phyloP scores from a whole-genome alignment of 2,329 filamentous ascomycete genomes.

The Sporothrix schenckii region DNA sequence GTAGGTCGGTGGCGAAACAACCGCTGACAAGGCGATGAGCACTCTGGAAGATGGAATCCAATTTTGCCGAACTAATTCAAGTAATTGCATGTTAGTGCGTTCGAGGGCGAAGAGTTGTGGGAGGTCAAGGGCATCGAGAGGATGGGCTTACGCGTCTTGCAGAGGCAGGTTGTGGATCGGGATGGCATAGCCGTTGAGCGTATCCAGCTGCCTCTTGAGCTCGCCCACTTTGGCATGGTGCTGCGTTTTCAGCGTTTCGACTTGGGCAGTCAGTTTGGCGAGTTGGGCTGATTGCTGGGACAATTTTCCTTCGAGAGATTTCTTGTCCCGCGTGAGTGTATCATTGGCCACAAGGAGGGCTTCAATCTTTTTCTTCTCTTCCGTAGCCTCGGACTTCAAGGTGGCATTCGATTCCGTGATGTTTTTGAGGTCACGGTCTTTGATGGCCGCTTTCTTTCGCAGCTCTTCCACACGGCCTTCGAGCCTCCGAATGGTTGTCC shows the following conservation, averaged over 20 bases:
- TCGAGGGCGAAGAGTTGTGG: neutral
- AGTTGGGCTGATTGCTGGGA: neutral
- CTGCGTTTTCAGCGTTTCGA: neutral
- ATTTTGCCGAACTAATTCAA: neutral
- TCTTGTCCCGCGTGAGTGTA: neutral
- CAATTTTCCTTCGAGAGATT: neutral
- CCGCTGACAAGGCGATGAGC: neutral
- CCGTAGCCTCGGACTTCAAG: neutral
- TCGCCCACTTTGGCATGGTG: neutral
- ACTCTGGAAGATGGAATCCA: constrained; percentile 6
- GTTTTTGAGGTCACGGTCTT: neutral
- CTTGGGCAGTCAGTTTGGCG: neutral
- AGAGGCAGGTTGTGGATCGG: neutral
- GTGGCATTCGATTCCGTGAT: neutral
- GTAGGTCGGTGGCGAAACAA: constrained; percentile 21
- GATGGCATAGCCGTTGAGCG: neutral
- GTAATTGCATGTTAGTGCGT: neutral
- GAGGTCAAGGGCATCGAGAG: neutral
- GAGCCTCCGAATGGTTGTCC: neutral
- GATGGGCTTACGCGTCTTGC: neutral
- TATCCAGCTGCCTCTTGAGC: neutral
- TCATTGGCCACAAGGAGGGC: neutral
- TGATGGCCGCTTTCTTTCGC: neutral
- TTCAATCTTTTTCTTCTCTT: no score
- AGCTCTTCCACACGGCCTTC: neutral